phyloP scores from a whole-genome alignment of 2,329 filamentous ascomycete genomes.

The Huntiella savannae region DNA sequence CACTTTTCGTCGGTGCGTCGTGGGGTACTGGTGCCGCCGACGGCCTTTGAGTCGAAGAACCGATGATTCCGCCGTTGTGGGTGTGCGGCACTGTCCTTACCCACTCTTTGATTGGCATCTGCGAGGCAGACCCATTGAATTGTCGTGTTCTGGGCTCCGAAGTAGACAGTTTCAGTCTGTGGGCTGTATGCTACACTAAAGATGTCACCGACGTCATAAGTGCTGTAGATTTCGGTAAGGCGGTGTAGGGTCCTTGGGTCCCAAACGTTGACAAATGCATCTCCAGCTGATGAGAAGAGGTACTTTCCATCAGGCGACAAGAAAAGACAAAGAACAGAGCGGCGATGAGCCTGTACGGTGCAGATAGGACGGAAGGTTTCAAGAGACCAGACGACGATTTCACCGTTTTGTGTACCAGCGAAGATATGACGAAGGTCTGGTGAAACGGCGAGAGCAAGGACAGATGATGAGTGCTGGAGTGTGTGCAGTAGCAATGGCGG shows the following conservation, averaged over 20 bases:
- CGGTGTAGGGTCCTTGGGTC: conserved; percentile 55
- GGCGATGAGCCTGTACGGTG: conserved; percentile 72
- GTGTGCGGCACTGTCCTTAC: conserved; percentile 46
- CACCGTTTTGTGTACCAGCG: conserved; percentile 80
- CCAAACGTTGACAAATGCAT: conserved; percentile 92
- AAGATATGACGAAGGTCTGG: conserved; percentile 63
- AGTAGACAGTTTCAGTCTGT: conserved; percentile 62
- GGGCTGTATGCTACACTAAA: conserved; percentile 86
- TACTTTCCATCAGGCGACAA: conserved; percentile 56
- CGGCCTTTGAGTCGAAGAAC: conserved; percentile 83
- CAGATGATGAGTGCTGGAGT: conserved; percentile 57
- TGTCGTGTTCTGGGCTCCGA: conserved; percentile 84
- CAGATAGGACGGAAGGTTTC: conserved; percentile 66
- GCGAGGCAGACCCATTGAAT: conserved; percentile 81
- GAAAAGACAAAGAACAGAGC: conserved; percentile 72
- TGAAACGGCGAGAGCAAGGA: conserved; percentile 67
- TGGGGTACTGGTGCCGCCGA: conserved; percentile 63
- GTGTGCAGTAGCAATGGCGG: conserved; percentile 41
- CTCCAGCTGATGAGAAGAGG: conserved; percentile 82
- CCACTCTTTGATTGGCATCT: conserved; percentile 38
- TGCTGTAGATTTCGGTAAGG: conserved; percentile 78
- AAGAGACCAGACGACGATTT: conserved; percentile 82
- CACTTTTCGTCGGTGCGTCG: conserved; percentile 44
- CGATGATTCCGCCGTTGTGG: conserved; percentile 61
- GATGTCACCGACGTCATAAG: conserved; percentile 85